Percentiles rank a stretch among this genome's conserved stretches.
Conservation (phyloP, 495 filamentous ascomycete genomes). For the Penicillium paradoxum region DNA sequence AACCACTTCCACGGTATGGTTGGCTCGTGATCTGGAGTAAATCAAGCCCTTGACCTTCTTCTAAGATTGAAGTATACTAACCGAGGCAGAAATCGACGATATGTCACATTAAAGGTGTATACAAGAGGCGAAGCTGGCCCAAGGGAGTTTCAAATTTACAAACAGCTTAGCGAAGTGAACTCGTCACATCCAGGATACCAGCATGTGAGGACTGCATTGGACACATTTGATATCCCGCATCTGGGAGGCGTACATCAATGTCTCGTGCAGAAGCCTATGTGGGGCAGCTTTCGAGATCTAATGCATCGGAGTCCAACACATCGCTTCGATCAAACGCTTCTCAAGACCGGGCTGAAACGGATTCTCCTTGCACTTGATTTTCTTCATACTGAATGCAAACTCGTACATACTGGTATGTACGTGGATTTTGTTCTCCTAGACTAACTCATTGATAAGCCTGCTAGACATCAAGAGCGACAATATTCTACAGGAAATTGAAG, state of each 20-base stretch:
- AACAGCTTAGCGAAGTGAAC: constrained; percentile 13
- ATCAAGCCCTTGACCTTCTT: no score
- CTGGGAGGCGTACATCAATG: constrained; percentile 28
- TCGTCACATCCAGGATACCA: constrained; percentile 22
- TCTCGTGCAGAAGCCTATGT: constrained; percentile 40
- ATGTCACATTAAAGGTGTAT: constrained; percentile 43
- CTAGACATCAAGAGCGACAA: constrained; percentile 43
- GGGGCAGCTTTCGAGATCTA: constrained; percentile 37
- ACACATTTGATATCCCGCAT: constrained; percentile 29
- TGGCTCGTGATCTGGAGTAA: constrained; percentile 48
- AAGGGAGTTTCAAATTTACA: constrained; percentile 27
- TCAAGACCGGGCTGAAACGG: constrained; percentile 26
- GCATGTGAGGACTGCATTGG: constrained; percentile 26
- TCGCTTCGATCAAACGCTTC: no score
- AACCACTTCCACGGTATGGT: constrained; percentile 49
- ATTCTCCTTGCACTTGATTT: constrained; percentile 41
- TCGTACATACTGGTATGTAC: constrained; percentile 42
- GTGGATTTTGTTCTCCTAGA: no score
- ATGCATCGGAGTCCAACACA: background rate
- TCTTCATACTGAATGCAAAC: constrained; percentile 44
- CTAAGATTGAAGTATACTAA: no score
- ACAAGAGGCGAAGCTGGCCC: constrained; percentile 15
- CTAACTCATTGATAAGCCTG: background rate
- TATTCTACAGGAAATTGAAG: constrained; percentile 13
- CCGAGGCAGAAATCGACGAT: constrained; percentile 27